Evolutionary conservation across 2,329 filamentous ascomycete genomes (phyloP), one percentile per base, ranked within the genome.

Genomic region (Chaetothyriales sp.): DNA sequence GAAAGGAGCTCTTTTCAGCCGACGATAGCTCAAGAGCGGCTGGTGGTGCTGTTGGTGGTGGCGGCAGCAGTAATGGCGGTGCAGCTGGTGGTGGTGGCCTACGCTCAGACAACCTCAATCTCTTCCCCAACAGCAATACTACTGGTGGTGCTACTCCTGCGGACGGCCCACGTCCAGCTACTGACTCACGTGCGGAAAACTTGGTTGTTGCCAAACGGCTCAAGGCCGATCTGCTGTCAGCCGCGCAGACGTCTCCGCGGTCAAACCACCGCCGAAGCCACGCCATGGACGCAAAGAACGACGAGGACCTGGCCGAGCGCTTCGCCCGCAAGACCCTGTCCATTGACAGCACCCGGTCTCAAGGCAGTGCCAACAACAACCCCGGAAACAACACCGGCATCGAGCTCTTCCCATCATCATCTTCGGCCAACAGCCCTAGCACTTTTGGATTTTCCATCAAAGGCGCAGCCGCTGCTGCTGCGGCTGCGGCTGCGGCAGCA

Each of bases 221-320:
- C 47, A 67, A 68, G 57, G 78, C 73, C 55, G 80, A 83, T 55
- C 70, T 83, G 1, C 79, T 83, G 57, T 78, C 78, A 1, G 57
- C 58, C 15, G 53, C 54, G 3, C 56, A 58, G 36, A 58, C 55
- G 2, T 65, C 64, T 20, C 61, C 58, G 52, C 63, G 59, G 57
- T 53, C 63, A 57, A 65, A 69, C 57, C 67, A 74, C 60, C 67
- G 71, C 54, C 66, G 75, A 48, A 70, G 73, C 58, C 67, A 73
- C 62, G 68, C 73, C 5, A 72, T 76, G 47, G 76, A 79, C 61
- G 71, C 69, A 39, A 70, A 75, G 15, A 74, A 78, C 52, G 73
- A 76, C 53, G 73, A 58, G 62, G 77, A 39, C 70, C 78, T 53
- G 65, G 73, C 53, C 6, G 55, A 60, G 39, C 51, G 58, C 19